Percentiles rank a stretch among this genome's conserved stretches.
phyloP scores from a whole-genome alignment of 176 grass and related monocot species.

The Tuctoria greenei region DNA sequence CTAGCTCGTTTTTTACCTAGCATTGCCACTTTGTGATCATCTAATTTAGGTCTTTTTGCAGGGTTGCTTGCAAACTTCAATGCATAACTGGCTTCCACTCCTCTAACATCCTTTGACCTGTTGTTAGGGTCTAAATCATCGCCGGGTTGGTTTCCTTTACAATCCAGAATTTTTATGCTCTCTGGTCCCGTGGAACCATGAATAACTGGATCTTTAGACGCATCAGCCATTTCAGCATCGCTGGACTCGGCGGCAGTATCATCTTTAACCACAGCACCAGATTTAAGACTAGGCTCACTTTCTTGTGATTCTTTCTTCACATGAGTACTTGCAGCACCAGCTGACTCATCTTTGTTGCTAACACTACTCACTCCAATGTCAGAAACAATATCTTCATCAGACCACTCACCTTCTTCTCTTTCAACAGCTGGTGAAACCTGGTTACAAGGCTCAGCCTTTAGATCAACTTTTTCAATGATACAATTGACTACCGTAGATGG shows the following conservation, averaged over 20 bases:
- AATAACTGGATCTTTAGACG: constrained; percentile 44
- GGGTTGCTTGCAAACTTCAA: constrained; percentile 75
- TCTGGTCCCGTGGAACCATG: constrained; percentile 34
- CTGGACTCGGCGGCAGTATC: constrained; percentile 40
- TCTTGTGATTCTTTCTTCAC: constrained; percentile 54
- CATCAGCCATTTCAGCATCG: constrained; percentile 57
- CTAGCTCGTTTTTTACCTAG: constrained; percentile 90
- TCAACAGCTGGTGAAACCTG: constrained; percentile 53
- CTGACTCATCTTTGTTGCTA: constrained; percentile 53
- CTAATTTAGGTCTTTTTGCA: constrained; percentile 77
- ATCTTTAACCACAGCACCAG: constrained; percentile 35
- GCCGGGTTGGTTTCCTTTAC: constrained; percentile 49
- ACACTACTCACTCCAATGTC: constrained; percentile 50
- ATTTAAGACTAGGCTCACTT: constrained; percentile 40
- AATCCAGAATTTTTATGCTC: constrained; percentile 40
- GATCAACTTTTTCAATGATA: constrained; percentile 23
- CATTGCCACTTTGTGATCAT: constrained; percentile 93
- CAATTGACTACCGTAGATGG: constrained; percentile 38
- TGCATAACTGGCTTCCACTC: constrained; percentile 90
- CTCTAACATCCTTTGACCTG: constrained; percentile 76
- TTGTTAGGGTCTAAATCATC: constrained; percentile 59
- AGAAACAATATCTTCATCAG: constrained; percentile 74
- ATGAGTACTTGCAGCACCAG: constrained; percentile 39
- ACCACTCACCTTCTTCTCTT: constrained; percentile 99
- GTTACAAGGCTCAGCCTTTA: constrained; percentile 22